Evolutionary conservation across 208 protist genomes (phyloP).

Genomic region (Acanthamoeba polyphaga): DNA sequence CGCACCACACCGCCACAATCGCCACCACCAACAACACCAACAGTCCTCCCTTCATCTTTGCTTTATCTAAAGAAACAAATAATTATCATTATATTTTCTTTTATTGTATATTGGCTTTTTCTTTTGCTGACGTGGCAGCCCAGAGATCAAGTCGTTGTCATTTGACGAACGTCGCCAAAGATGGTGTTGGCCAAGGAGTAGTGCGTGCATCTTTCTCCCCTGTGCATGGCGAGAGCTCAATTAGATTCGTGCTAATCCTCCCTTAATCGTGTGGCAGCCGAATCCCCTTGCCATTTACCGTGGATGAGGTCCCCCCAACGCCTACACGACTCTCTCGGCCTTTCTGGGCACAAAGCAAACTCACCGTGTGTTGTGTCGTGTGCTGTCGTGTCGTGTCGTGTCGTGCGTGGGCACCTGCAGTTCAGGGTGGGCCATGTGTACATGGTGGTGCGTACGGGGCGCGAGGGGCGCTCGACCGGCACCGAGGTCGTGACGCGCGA

Average conservation of each 20-base stretch:
- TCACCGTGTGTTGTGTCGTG: neutral
- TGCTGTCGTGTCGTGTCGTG: neutral
- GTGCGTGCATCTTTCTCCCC: neutral
- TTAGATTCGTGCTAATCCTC: neutral
- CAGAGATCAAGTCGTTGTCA: too few relatives aligned
- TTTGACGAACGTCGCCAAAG: neutral
- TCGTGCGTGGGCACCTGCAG: neutral
- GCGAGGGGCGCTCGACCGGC: neutral
- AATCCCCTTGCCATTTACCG: neutral
- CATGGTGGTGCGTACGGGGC: conserved; percentile 9
- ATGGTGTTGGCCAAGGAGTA: conserved; percentile 35
- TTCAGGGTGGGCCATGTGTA: conserved; percentile 40
- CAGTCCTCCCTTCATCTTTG: too few relatives aligned
- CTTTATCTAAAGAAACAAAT: too few relatives aligned
- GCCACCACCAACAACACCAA: too few relatives aligned
- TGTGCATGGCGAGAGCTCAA: neutral
- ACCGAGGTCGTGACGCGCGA: conserved; percentile 1
- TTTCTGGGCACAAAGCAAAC: too few relatives aligned
- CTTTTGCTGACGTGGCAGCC: too few relatives aligned
- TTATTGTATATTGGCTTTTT: too few relatives aligned
- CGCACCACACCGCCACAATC: too few relatives aligned
- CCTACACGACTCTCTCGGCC: too few relatives aligned
- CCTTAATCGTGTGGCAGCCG: neutral
- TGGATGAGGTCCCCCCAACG: neutral
- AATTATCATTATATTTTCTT: too few relatives aligned